These are phyloP conservation scores for Evernia prunastri DNA, from an alignment of 495 filamentous ascomycete genomes.

Conservation along the genomic window DNA sequence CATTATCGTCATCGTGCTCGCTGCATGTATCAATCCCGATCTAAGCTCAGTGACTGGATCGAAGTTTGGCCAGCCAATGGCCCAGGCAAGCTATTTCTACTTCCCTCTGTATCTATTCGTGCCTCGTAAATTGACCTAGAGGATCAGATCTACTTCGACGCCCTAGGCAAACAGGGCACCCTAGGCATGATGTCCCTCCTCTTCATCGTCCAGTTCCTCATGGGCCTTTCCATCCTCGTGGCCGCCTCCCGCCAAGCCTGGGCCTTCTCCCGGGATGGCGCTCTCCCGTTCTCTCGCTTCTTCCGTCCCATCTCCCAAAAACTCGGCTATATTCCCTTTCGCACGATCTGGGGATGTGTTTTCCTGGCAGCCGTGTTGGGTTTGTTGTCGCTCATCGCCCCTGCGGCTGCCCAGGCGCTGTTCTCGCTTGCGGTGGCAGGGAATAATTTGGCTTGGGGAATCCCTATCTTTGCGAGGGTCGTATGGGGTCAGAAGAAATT, in stretches of 20 bases:
- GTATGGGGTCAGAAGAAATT: conserved; percentile 58
- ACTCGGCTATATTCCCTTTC: conserved; percentile 55
- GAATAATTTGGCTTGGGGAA: conserved; percentile 58
- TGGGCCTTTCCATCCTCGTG: conserved; percentile 47
- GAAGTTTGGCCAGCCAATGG: conserved; percentile 48
- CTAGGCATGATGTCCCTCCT: conserved; percentile 53
- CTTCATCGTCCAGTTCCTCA: conserved; percentile 49
- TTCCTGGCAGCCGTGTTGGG: conserved; percentile 49
- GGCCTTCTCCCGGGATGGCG: conserved; percentile 57
- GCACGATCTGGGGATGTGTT: conserved; percentile 54
- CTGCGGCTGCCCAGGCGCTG: conserved; percentile 52
- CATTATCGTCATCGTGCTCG: conserved; percentile 46
- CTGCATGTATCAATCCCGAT: conserved; percentile 43
- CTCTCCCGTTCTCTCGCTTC: conserved; percentile 55
- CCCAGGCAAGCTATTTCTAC: conserved; percentile 31
- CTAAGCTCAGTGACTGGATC: conserved; percentile 36
- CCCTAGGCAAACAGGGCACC: conserved; percentile 45
- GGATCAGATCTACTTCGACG: conserved; percentile 45
- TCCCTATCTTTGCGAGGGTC: conserved; percentile 55
- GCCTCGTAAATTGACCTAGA: neutral
- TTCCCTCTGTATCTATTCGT: neutral
- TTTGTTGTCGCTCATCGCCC: conserved; percentile 52
- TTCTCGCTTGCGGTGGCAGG: conserved; percentile 58
- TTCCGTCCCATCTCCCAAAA: conserved; percentile 51
- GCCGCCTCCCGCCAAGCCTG: conserved; percentile 53